Evolutionary conservation across 164 flowering plant species (phyloP), one percentile per base, ranked within the genome.

Genomic region (Vitis rupestris): DNA sequence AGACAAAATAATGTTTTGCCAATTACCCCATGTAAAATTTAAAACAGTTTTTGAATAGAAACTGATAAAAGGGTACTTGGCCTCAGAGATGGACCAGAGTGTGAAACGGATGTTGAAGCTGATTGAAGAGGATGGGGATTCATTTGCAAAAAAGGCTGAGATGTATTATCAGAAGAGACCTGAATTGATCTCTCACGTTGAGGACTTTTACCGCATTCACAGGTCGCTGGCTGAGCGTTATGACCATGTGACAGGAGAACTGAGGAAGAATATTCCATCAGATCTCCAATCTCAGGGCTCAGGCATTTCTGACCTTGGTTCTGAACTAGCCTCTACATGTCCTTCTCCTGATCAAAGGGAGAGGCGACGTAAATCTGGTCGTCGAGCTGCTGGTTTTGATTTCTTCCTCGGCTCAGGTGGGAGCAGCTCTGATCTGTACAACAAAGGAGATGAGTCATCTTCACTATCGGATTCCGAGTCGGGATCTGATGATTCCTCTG

Each of bases 71-170:
- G 23, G 74, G 11, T 74, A 63, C 31, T 72, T 76, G 66, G 65
- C 71, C 13, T 14, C 94, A 94, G 97, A 88, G 78, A 89, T 94
- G 97, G 98, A 90, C 76, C 80, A 70, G 75, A 80, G 81, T 62
- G 87, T 92, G 51, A 92, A 86, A 58, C 86, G 85, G 66, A 94
- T 92, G 97, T 58, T 92, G 78, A 89, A 88, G 67, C 86, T 94
- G 74, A 90, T 94, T 12, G 98, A 94, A 76, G 97, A 88, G 70
- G 98, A 94, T 60, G 98, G 87, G 47, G 98, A 92, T 71, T 87
- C 97, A 10, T 86, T 94, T 73, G 91, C 95, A 0, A 90, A 92
- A 72, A 94, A 88, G 79, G 97, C 95, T 49, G 97, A 94, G 75
- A 87, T 94, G 93, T 90, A 92, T 73, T 92, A 92, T 68, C 85